phyloP scores from a whole-genome alignment of 352 stramenopile species.

The Globisporangium emineosum region DNA sequence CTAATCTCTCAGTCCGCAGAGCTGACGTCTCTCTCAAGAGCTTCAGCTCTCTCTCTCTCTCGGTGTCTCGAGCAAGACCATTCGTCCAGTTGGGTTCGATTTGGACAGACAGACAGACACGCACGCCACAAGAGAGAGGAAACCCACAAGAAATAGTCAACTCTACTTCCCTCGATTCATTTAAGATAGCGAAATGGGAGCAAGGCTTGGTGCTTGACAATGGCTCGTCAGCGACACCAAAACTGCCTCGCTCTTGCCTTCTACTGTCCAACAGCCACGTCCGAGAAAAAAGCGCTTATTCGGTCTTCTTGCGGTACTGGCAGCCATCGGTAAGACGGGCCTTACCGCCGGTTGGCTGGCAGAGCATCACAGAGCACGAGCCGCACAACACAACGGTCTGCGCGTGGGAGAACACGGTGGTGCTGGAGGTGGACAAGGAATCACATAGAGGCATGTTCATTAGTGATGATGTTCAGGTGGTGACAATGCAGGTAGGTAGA shows the following conservation, averaged over 20 bases:
- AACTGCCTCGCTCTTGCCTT: conserved; percentile 23
- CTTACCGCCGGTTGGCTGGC: conserved; percentile 98
- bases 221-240: not conserved
- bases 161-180: conserved; percentile 60
- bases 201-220: not conserved
- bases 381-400: conserved; percentile 98
- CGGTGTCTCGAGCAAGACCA: not conserved
- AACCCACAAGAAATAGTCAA: conserved; percentile 63
- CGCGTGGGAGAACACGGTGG: conserved; percentile 98
- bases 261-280: conserved; percentile 28
- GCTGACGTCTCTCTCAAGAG: not conserved
- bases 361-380: conserved; percentile 97
- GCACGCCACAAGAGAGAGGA: conserved; percentile 15
- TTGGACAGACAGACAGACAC: not conserved
- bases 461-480: not conserved
- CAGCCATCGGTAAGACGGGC: conserved; percentile 98
- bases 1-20: not conserved
- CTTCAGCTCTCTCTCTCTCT: not conserved
- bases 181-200: conserved; percentile 21
- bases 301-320: conserved; percentile 99
- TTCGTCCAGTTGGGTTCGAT: not conserved
- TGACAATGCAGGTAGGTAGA: not conserved
- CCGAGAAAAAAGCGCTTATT: conserved; percentile 78
- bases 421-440: conserved; percentile 42
- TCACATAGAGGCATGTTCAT: not conserved